Evolutionary conservation across 1,284 basidiomycete species (phyloP).

Genomic region (Papiliotrema laurentii): DNA sequence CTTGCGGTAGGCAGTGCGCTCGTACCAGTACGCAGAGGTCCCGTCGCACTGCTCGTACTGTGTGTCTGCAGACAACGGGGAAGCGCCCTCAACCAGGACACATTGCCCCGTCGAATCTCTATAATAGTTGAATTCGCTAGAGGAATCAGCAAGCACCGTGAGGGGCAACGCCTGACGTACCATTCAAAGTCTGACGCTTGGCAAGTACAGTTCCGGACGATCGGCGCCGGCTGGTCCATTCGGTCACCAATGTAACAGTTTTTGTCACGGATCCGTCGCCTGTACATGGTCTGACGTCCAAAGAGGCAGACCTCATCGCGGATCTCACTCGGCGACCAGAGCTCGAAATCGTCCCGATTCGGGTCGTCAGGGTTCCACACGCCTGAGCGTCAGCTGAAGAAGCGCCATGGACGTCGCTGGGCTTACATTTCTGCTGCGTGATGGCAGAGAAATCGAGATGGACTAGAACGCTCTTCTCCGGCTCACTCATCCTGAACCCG

Average conservation of each 20-base stretch:
- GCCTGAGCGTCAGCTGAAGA: conserved; percentile 53
- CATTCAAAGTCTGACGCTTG: conserved; percentile 79
- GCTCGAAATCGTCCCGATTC: conserved; percentile 81
- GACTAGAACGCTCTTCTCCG: conserved; percentile 61
- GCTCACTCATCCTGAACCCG: conserved; percentile 58
- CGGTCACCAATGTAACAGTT: conserved; percentile 77
- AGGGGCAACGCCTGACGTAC: conserved; percentile 51
- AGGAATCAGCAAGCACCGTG: conserved; percentile 1
- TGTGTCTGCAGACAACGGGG: conserved; percentile 54
- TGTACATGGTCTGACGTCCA: conserved; percentile 80
- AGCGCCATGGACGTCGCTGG: not conserved
- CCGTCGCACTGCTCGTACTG: conserved; percentile 58
- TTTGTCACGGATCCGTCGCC: conserved; percentile 71
- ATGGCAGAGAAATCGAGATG: conserved; percentile 86
- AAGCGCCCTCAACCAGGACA: conserved; percentile 65
- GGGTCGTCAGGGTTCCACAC: conserved; percentile 64
- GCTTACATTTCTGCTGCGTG: conserved; percentile 68
- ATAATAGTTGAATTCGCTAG: conserved; percentile 85
- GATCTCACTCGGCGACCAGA: conserved; percentile 87
- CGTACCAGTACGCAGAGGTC: conserved; percentile 75
- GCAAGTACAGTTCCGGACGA: conserved; percentile 72
- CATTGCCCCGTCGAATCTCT: conserved; percentile 66
- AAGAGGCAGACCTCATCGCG: conserved; percentile 75
- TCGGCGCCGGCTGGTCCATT: conserved; percentile 54
- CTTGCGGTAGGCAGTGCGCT: conserved; percentile 80